Evolutionary conservation across 2,329 filamentous ascomycete genomes (phyloP).

Genomic region (Epichloe bromicola): DNA sequence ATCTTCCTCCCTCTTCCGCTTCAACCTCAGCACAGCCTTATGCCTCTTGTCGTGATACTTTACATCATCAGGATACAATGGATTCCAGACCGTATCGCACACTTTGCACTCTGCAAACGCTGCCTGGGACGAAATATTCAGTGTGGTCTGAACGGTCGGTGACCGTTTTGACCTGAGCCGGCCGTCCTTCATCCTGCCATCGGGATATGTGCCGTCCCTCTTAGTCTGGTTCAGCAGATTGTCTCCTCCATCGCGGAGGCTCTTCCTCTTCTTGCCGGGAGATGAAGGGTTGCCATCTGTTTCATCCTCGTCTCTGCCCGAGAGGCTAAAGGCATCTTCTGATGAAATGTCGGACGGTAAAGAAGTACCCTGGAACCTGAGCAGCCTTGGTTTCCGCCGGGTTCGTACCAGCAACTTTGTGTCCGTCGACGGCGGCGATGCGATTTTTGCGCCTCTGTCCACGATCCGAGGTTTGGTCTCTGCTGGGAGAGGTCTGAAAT

Average conservation of each 20-base stretch:
- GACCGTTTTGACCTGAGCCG: neutral
- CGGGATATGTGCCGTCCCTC: neutral
- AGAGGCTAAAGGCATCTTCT: neutral
- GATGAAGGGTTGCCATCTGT: neutral
- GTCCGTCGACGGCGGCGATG: conserved; percentile 8
- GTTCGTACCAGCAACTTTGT: conserved; percentile 1
- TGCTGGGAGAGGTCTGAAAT: conserved; percentile 24
- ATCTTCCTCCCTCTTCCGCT: conserved; percentile 12
- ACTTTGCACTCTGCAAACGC: conserved; percentile 30
- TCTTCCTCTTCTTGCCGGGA: neutral
- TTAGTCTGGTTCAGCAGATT: neutral
- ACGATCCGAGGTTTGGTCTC: neutral
- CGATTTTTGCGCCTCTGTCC: conserved; percentile 6
- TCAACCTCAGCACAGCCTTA: conserved; percentile 18
- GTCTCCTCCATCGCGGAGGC: neutral
- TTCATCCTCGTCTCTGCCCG: conserved; percentile 1
- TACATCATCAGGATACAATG: conserved; percentile 29
- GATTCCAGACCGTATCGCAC: conserved; percentile 32
- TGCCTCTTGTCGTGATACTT: conserved; percentile 29
- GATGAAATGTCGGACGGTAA: conserved; percentile 6
- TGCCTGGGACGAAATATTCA: conserved; percentile 29
- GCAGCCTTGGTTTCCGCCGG: conserved; percentile 15
- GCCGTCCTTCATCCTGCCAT: conserved; percentile 1
- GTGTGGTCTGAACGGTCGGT: conserved; percentile 26
- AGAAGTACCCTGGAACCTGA: conserved; percentile 16